Conservation (phyloP, 331 rosid genomes). For the Rhamnella rubrinervis region DNA sequence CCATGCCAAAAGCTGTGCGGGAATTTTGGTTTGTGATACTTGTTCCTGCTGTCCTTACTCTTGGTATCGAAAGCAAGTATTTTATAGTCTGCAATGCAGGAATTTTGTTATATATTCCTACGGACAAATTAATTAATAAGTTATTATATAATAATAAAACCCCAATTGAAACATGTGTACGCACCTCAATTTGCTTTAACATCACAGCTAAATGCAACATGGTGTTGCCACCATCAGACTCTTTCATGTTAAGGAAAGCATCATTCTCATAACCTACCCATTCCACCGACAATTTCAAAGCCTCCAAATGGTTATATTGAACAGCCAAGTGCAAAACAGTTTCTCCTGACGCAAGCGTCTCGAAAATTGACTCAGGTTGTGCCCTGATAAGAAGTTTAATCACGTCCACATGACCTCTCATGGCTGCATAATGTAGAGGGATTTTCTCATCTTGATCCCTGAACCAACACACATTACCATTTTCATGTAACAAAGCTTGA, state of each 20-base stretch:
- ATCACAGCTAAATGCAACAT: slow-evolving; percentile 14
- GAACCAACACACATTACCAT: background rate
- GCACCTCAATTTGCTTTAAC: slow-evolving; percentile 14
- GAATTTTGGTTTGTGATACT: too few species aligned
- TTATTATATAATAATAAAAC: background rate
- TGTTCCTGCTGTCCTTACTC: too few species aligned
- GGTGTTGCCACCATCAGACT: background rate
- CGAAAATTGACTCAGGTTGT: background rate
- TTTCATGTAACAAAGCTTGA: background rate
- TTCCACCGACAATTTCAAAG: slow-evolving; percentile 8
- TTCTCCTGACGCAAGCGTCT: background rate
- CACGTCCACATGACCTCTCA: slow-evolving; percentile 11
- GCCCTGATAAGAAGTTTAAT: background rate
- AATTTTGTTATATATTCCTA: too few species aligned
- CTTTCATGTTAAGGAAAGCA: slow-evolving; percentile 11
- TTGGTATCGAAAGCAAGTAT: too few species aligned
- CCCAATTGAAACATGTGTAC: background rate
- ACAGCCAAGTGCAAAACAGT: slow-evolving; percentile 9
- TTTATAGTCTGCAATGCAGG: too few species aligned
- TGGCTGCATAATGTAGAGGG: slow-evolving; percentile 18
- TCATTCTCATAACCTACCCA: background rate
- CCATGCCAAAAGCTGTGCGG: too few species aligned
- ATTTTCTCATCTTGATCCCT: slow-evolving; percentile 2
- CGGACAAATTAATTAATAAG: too few species aligned
- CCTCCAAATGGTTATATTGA: slow-evolving; percentile 2